Base-by-base conservation (phyloP, 176 grass and related monocot genomes). In the Oryza glaberrima region DNA sequence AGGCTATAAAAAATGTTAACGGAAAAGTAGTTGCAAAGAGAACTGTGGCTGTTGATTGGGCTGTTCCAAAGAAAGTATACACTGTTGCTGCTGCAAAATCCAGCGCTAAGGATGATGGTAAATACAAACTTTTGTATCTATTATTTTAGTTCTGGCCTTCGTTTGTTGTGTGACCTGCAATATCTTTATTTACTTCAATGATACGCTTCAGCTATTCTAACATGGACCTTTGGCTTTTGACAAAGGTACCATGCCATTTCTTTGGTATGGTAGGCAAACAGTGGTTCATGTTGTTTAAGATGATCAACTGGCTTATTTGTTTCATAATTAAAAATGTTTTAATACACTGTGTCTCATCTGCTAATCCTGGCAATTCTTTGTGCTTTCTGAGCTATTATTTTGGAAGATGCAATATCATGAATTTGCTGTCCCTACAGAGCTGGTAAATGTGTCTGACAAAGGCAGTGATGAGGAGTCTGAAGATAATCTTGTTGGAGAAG, bases 21-120 rank as follows among this genome's bases (percentile, higher is more conserved):
- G 96, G 93, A n/a, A 90, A 85, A 81, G 68, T 76, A 40, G 54
- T 95, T 87, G 82, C 88, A 52, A 98, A 95, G 83, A 88, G 96
- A 90, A 88, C 91, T 78, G 86, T 98, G 43, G 96, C 96, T 81
- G 93, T 98, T 88, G 96, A 98, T 92, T 98, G 96, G 96, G 93
- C 93, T 70, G 82, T 98, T 80, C 77, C 93, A 5, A 98, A 98
- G 79, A 92, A 89, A 89, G 83, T 98, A 52, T 98, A 98, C 80
- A 82, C 90, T 72, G 86, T 83, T 89, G 96, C 90, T 89, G 96
- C 90, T 52, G 75, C 88, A 85, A 90, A 86, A 66, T 86, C 81
- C 30, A 83, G 79, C 72, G 74, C 85, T 71, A 81, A 90, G 49
- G 83, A 86, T 67, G 88, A 92, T 76, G 96, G 86, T 88, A 90